Conservation (phyloP, 2,329 filamentous ascomycete species). For the Aurifilum marmelostoma region DNA sequence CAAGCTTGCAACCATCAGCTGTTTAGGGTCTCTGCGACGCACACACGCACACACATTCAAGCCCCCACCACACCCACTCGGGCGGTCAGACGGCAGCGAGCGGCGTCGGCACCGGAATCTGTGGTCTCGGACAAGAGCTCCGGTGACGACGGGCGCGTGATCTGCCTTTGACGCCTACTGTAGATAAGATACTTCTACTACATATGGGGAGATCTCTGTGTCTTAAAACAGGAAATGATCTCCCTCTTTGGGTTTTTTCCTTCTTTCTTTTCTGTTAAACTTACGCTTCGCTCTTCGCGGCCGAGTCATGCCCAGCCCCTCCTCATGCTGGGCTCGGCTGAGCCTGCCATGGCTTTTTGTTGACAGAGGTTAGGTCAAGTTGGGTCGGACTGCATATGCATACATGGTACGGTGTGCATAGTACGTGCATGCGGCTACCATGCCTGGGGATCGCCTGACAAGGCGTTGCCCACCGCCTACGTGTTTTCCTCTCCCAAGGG, state of each 20-base stretch:
- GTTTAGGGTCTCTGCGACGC: background rate
- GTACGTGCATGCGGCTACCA: background rate
- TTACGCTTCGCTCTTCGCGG: background rate
- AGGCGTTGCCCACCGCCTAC: background rate
- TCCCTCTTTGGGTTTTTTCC: background rate
- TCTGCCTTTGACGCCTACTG: background rate
- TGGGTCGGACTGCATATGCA: background rate
- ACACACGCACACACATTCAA: background rate
- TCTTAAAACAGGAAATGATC: background rate
- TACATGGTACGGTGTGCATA: background rate
- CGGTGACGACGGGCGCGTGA: conserved; percentile 3
- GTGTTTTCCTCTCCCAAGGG: background rate
- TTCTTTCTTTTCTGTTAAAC: background rate
- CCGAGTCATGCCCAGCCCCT: background rate
- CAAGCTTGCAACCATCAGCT: background rate
- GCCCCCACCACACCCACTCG: conserved; percentile 3
- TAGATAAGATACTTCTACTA: background rate
- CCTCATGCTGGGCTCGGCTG: background rate
- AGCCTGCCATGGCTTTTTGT: background rate
- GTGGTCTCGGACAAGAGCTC: background rate
- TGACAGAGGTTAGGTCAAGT: background rate
- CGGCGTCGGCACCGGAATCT: background rate
- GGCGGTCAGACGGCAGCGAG: background rate
- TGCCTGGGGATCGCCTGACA: background rate
- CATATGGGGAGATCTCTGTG: background rate